phyloP scores from a whole-genome alignment of 352 stramenopile genomes.

The Globisporangium yorkense region DNA sequence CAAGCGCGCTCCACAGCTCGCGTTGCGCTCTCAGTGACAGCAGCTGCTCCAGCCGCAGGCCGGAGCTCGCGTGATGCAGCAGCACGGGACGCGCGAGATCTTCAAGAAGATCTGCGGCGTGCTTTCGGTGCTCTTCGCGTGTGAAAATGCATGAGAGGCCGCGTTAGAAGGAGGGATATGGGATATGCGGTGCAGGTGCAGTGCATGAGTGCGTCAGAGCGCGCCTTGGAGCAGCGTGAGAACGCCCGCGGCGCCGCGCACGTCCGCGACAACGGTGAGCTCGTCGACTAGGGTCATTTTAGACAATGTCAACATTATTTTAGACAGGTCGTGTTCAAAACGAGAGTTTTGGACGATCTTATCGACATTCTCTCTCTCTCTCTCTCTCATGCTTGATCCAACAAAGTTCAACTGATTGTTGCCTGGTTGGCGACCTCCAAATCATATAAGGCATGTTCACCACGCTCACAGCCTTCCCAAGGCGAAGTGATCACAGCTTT shows the following conservation, averaged over 20 bases:
- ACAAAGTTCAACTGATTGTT: too few relatives aligned
- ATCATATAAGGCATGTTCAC: too few relatives aligned
- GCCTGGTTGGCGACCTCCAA: too few relatives aligned
- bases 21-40: conserved; percentile 36
- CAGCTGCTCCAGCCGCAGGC: conserved; percentile 33
- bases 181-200: background rate
- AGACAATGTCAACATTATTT: too few relatives aligned
- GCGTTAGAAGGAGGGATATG: too few relatives aligned
- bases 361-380: too few relatives aligned
- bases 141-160: background rate
- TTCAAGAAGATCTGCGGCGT: conserved; percentile 21
- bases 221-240: background rate
- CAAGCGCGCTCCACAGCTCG: conserved; percentile 55
- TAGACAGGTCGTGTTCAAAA: too few relatives aligned
- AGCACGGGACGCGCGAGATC: conserved; percentile 22
- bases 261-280: background rate
- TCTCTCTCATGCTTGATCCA: too few relatives aligned
- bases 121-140: conserved; percentile 30
- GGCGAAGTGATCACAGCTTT: too few relatives aligned
- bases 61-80: conserved; percentile 14
- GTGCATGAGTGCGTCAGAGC: background rate
- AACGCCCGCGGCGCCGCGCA: background rate
- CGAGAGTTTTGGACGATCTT: too few relatives aligned
- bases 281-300: too few relatives aligned
- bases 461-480: too few relatives aligned